Base-by-base conservation (phyloP, 2,329 filamentous ascomycete genomes). In the Pyricularia pennisetigena region DNA sequence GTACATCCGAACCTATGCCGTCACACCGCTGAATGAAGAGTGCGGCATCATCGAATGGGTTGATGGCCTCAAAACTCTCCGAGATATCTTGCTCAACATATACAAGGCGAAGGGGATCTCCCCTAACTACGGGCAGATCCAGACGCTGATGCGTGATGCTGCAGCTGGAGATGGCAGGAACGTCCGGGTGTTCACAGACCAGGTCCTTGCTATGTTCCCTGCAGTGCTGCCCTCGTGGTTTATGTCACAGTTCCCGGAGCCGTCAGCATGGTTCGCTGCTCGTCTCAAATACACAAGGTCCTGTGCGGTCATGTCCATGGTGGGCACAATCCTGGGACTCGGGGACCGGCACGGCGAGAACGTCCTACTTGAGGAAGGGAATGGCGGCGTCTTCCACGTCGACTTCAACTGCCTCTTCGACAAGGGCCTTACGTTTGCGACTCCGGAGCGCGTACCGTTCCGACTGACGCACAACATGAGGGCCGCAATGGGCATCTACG, bases 391-490 rank as follows among this genome's bases (percentile, higher is more conserved):
- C 2, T 92, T 99, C 78, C 95, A 99, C 78, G 96, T 99, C 64
- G 95, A 99, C 79, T 99, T 99, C 84, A 99, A 99, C 80, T 99
- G 96, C 78, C 88, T 99, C 4, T 99, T 99, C 77, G 96, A 99
- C 82, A 99, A 99, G 75, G 95, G 95, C 1, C 86, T 94, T 59
- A 97, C 94, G 0, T 98, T 99, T 76, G 90, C 93, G 71, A 97
- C 96, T 78, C 94, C 95, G 0, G 95, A 99, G 78, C 84, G 91
- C 32, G 95, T 99, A 1, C 96, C 95, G 1, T 99, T 99, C 83
- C 91, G 96, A 20, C 84, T 99, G 61, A 99, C 95, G 4, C 94
- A 97, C 83, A 99, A 99, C 79, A 98, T 99, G 94, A 88, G 96
- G 49, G 92, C 97, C 71, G 96, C 95, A 12, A 98, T 99, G 88